These are phyloP conservation scores for Lachnellula cervina DNA, from an alignment of 2,329 filamentous ascomycete species.

Conservation along the genomic window DNA sequence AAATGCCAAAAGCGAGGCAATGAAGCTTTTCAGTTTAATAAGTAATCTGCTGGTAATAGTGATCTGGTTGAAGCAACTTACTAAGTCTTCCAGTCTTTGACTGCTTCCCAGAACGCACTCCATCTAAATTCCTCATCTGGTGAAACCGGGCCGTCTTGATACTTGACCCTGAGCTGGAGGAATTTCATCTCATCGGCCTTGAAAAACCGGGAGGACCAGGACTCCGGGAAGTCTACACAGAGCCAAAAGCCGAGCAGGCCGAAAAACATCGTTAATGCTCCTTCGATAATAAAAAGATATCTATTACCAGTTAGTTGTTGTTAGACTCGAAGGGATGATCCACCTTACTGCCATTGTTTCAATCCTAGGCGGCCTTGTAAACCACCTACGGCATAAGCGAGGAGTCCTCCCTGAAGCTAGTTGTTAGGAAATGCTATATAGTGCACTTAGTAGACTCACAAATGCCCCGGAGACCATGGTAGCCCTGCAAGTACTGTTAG, in stretches of 20 bases:
- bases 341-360: constrained; percentile 7
- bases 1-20: constrained; percentile 33
- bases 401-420: not conserved
- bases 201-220: constrained; percentile 26
- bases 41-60: not conserved
- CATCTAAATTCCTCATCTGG: constrained; percentile 21
- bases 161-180: constrained; percentile 19
- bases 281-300: constrained; percentile 29
- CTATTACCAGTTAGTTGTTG: not conserved
- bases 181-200: constrained; percentile 29
- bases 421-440: not conserved
- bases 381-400: constrained; percentile 1
- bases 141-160: constrained; percentile 2
- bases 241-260: constrained; percentile 21
- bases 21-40: constrained; percentile 15
- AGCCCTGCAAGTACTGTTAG: not conserved
- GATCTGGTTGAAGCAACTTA: not conserved
- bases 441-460: not conserved
- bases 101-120: constrained; percentile 26
- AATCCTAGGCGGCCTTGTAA: constrained; percentile 2
- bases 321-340: not conserved
- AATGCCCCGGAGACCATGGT: constrained; percentile 7
- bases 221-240: constrained; percentile 28
- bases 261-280: constrained; percentile 11
- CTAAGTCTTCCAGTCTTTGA: constrained; percentile 38